Conservation (phyloP, 495 filamentous ascomycete species). For the Daldinia vernicosa region DNA sequence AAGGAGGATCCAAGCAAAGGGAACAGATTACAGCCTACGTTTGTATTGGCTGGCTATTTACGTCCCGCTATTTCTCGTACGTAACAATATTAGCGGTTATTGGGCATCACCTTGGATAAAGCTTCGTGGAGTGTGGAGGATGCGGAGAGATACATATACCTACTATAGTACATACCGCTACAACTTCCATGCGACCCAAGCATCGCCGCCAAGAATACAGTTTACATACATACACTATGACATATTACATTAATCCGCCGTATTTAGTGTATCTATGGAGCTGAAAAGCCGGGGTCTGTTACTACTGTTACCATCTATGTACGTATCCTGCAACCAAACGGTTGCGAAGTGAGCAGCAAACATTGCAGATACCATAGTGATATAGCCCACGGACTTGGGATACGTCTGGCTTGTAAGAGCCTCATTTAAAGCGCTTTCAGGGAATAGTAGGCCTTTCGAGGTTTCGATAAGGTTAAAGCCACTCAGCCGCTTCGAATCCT, state of each 20-base stretch:
- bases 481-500: not conserved
- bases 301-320: not conserved
- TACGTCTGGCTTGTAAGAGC: not conserved
- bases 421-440: not conserved
- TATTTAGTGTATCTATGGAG: not conserved
- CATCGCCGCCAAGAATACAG: not conserved
- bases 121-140: conserved; percentile 7
- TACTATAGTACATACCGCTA: not conserved
- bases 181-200: not conserved
- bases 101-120: conserved; percentile 16
- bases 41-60: conserved; percentile 29
- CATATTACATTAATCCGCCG: not conserved
- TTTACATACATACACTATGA: not conserved
- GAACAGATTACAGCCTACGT: conserved; percentile 6
- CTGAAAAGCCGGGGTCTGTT: not conserved
- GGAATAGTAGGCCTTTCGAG: not conserved
- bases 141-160: not conserved
- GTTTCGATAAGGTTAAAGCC: conserved; percentile 3
- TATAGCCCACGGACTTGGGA: not conserved
- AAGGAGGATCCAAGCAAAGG: conserved; percentile 11
- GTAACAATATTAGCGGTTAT: conserved; percentile 20
- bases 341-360: not conserved
- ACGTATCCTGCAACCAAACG: too few species aligned
- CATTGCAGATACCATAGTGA: not conserved
- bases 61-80: conserved; percentile 21